phyloP scores from a whole-genome alignment of 257 asterid species.

The Solanum commersonii region DNA sequence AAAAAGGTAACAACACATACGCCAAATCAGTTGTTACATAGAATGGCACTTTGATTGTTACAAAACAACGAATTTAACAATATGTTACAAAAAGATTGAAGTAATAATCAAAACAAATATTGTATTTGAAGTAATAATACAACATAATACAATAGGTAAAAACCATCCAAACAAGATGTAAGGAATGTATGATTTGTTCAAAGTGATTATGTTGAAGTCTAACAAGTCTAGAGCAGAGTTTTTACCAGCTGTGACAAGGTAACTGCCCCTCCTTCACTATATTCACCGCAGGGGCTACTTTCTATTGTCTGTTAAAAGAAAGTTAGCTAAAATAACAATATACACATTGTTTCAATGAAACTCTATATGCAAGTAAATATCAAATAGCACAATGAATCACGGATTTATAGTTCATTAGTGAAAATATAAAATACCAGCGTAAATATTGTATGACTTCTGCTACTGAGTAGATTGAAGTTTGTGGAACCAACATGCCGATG shows the following conservation, averaged over 20 bases:
- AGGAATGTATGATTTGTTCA: not conserved
- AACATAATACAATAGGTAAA: not conserved
- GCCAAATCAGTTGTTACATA: not conserved
- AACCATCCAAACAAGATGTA: not conserved
- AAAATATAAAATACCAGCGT: conserved; percentile 55
- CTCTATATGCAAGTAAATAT: not conserved
- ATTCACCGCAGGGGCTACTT: conserved; percentile 94
- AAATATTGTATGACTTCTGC: conserved; percentile 99
- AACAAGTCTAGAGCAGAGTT: conserved; percentile 4
- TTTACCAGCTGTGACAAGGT: conserved; percentile 88
- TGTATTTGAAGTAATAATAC: not conserved
- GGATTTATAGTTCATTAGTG: not conserved
- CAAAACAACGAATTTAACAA: not conserved
- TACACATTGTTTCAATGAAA: not conserved
- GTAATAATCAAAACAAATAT: not conserved
- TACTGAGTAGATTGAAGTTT: conserved; percentile 92
- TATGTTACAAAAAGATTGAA: not conserved
- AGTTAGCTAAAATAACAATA: not conserved
- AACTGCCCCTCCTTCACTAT: conserved; percentile 84
- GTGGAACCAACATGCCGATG: conserved; percentile 99
- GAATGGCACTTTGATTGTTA: not conserved
- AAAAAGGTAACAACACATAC: not conserved
- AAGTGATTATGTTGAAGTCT: not conserved
- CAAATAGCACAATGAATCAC: not conserved
- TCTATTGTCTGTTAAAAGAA: conserved; percentile 72